Base-by-base conservation (phyloP, 192 early-diverging fungal species). In the Haplosporangium gracile region DNA sequence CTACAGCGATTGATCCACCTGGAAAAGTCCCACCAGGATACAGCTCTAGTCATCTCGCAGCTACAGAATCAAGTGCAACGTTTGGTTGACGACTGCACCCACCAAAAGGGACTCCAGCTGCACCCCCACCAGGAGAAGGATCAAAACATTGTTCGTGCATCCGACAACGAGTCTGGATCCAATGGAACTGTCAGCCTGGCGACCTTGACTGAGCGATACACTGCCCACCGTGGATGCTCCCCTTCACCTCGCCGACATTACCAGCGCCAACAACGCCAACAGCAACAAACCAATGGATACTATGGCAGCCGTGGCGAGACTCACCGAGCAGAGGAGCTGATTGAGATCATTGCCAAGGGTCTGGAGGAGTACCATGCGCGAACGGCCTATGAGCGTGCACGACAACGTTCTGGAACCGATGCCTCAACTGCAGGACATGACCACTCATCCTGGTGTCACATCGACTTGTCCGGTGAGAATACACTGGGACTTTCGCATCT, bases 281-380 rank as follows among this genome's bases (percentile, higher is more conserved):
- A 68, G 32, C 53, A 42, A 10, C 13, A 36, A 11, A 53, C 51
- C 13, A 29, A 51, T 53, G 57, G 45, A 69, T 26, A 32, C 8
- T 43, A 60, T 36, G 16, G 38, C 20, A 4, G 39, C 22, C 11
- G 65, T 5, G 20, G 63, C 8, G 51, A 76, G 11, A 42, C 20
- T 53, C 18, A 36, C 32, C 47, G 63, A 39, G 60, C 73, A 5
- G 80, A 75, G 2, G 80, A 81, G 24, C 49, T 81, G 68, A 76
- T 81, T 38, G 73, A 63, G 18, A 39, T 55, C 26, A 81, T 81
- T 57, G 74, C 74, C 38, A 75, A 38, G 22, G 74, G 80, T 24
- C 51, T 81, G 16, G 80, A 81, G 39, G 74, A 49, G 40, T 81
- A 81, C 39, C 80, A 81, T 60, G 71, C 72, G 42, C 78, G 78